phyloP scores from a whole-genome alignment of 2,329 filamentous ascomycete species.

The Fusarium pseudonygamai region DNA sequence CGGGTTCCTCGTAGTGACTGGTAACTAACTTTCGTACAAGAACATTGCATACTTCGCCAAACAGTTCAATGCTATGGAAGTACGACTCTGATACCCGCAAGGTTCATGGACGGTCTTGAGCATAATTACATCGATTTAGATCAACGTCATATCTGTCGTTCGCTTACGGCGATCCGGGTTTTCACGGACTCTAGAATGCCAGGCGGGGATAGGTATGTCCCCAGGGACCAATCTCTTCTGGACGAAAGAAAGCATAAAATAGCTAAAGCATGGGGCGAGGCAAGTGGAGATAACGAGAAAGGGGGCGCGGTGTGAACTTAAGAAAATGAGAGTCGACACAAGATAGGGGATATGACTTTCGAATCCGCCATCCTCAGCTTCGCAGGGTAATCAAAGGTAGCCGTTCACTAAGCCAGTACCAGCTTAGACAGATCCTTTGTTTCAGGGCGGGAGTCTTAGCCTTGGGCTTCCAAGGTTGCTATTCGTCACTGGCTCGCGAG shows the following conservation, averaged over 20 bases:
- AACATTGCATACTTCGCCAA: background rate
- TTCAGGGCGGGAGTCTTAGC: background rate
- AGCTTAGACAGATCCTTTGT: no score
- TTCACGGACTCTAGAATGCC: background rate
- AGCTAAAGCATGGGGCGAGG: background rate
- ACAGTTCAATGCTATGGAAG: background rate
- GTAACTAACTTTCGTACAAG: background rate
- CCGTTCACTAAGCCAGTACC: background rate
- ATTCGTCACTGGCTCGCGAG: background rate
- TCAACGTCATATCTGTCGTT: background rate
- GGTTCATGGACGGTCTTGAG: background rate
- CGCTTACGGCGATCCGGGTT: background rate
- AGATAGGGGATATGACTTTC: background rate
- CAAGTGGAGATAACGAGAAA: background rate
- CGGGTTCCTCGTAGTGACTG: fast-evolving
- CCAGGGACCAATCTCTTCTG: background rate
- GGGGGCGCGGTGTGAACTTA: background rate
- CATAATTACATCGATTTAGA: background rate
- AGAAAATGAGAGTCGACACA: background rate
- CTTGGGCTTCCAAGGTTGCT: background rate
- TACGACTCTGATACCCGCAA: background rate
- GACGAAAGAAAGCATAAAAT: background rate
- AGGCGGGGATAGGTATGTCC: fast-evolving
- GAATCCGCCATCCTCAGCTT: background rate
- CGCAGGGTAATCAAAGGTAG: background rate